Base-by-base conservation (phyloP, 2,329 filamentous ascomycete genomes). In the Ophiostoma piceae region DNA sequence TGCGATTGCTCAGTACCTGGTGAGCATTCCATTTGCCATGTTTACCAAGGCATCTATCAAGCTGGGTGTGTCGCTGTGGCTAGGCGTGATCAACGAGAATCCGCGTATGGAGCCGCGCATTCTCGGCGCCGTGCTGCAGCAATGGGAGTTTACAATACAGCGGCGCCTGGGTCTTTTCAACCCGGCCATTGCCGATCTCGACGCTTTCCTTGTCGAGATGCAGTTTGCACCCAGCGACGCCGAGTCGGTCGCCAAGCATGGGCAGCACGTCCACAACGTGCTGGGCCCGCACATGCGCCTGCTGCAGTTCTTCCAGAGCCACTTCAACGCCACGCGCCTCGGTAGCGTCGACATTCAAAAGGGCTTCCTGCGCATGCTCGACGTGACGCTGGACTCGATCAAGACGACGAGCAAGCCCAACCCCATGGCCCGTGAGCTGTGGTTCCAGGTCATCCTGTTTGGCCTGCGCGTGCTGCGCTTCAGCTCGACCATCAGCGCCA, bases 31-130 rank as follows among this genome's bases (percentile, higher is more conserved):
- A 0, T 99, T 99, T 79, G 87, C 88, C 57, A 87, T 97, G 66
- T 98, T 99, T 78, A 96, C 91, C 5, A 97, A 96, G 78, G 91
- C 96, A 76, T 95, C 94, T 1, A 95, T 99, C 77, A 96, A 97
- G 77, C 87, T 98, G 67, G 96, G 95, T 6, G 91, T 97, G 47
- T 97, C 95, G 3, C 82, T 99, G 7, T 99, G 95, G 95, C 88
- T 97, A 72, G 95, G 95, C 35, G 92, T 98, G 16, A 96, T 98
- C 76, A 95, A 98, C 75, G 95, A 99, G 78, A 98, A 97, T 76
- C 92, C 94, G 2, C 86, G 87, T 70, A 89, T 97, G 79, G 93
- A 97, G 78, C 87, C 94, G 9, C 89, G 93, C 72, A 88, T 99
- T 70, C 81, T 99, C 41, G 89, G 88, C 68, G 92, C 96, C 77